Evolutionary conservation across 345 rosid species (phyloP), one percentile per base, ranked within the genome.

Genomic region (Diplotaxis tenuifolia): DNA sequence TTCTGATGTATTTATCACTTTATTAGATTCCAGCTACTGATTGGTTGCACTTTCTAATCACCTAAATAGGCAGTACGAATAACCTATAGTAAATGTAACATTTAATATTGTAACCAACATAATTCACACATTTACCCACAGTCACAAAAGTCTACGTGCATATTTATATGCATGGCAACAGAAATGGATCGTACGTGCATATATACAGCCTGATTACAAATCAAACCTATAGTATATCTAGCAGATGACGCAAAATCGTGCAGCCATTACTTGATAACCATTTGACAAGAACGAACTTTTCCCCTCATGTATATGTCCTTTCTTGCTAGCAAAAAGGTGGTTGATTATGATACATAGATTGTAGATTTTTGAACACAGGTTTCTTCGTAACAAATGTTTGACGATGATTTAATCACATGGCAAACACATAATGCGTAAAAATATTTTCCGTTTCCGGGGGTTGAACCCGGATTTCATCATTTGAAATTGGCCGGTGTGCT

Each of bases 21-120:
- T 73, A 42, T 2, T 38, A 42, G 36, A 73, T 42, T 25, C 31
- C 65, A 65, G 58, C 77, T 65, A 47, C 20, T 29, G 66, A 45
- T 45, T 73, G 71, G 77, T 65, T 45, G 52, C 20, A 73, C 49
- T 65, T 73, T 73, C 5, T 7, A 18, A 22, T 61, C 34, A 50
- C 68, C 34, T 10, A 62, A 27, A 14, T 20, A 54, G 56, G 28
- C 34, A 56, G 62, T 56, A 15, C 21, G 21, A 22, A 8, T 50
- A 19, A 54, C 7, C 27, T 21, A 27, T 29, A 40, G 64, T 65
- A 11, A 66, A 66, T 59, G 78, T 32, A 47, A 67, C 62, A 74
- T 67, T 74, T 67, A 74, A 47, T 74, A 59, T 14, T 67, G 45
- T 49, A 23, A 58, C 78, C 18, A 67, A 59, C 54, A 8, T 15